phyloP scores from a whole-genome alignment of 2,329 filamentous ascomycete species.

The Ophiostoma perfectum region DNA sequence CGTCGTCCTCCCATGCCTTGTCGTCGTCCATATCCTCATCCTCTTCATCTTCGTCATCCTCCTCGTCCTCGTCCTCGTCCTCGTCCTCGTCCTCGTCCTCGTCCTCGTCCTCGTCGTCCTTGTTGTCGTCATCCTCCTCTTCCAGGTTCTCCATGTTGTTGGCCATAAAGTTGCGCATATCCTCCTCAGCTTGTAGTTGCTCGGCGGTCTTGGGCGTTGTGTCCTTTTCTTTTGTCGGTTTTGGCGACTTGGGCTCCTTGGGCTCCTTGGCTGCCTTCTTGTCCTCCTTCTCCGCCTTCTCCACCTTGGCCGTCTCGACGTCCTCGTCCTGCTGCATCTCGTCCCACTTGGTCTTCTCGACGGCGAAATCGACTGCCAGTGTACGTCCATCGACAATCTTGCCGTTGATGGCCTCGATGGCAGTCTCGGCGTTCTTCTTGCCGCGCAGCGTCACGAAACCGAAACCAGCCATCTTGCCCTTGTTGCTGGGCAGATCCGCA shows the following conservation, averaged over 20 bases:
- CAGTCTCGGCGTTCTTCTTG: constrained; percentile 84
- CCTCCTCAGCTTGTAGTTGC: constrained; percentile 36
- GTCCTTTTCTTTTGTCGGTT: constrained; percentile 26
- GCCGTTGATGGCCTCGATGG: constrained; percentile 78
- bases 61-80: constrained; percentile 41
- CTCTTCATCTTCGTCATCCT: constrained; percentile 44
- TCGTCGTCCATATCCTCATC: constrained; percentile 42
- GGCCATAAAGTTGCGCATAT: constrained; percentile 52
- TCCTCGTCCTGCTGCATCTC: constrained; percentile 47
- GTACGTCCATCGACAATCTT: constrained; percentile 83
- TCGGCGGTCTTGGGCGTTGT: constrained; percentile 30
- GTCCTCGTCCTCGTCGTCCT: constrained; percentile 43
- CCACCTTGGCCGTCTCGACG: constrained; percentile 27
- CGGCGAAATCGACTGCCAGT: constrained; percentile 93
- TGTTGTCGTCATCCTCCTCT: constrained; percentile 43
- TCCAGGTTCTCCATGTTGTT: constrained; percentile 53
- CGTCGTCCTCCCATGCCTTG: constrained; percentile 37
- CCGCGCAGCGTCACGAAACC: constrained; percentile 88
- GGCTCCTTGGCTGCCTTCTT: constrained; percentile 32
- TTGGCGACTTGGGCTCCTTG: constrained; percentile 26
- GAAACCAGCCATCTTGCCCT: constrained; percentile 74
- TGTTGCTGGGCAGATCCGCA: constrained; percentile 74
- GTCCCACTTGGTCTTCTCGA: constrained; percentile 84
- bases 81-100: constrained; percentile 44
- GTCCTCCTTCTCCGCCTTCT: constrained; percentile 31